Evolutionary conservation across 2,329 filamentous ascomycete genomes (phyloP), one percentile per base, ranked within the genome.

Genomic region (Fusarium nodosum): DNA sequence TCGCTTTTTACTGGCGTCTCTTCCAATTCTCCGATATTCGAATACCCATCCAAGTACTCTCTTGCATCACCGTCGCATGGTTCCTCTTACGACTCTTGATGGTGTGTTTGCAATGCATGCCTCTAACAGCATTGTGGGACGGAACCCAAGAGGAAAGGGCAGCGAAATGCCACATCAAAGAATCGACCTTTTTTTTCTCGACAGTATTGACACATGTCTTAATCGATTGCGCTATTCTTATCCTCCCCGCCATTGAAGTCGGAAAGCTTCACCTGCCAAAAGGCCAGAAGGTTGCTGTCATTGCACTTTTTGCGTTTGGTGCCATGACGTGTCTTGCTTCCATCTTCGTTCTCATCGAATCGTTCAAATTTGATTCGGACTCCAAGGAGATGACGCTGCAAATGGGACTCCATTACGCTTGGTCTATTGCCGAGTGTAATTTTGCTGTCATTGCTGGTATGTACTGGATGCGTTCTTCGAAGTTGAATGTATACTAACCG

Each of bases 41-140:
- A 20, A 58, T 74, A 16, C 72, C 76, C 13, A 77, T 78, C 4
- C 62, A 71, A n/a, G 53, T 76, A 6, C 68, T 78, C 5, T 67
- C 74, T 5, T 72, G 36, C 10, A 33, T 70, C 4, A 69, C 74
- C 4, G 42, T 69, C 3, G 50, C 72, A 2, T 78, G 77, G 77
- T 70, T 78, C 30, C 56, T 75, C 2, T 54, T 77, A 5, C 66
- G 76, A 31, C 76, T 76, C 1, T 76, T 79, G 30, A 59, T 79
- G 33, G 74, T 74, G 2, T 75, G 76, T 2, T 76, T 80, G 30
- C 76, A 77, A 45, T 80, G 79, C 42, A 38, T 77, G 7, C 79
- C 79, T 0, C 61, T 79, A 0, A 72, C 76, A 24, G 75, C 72
- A 4, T 76, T 78, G 30, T 81, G 78, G 79, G 69, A 77, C 22